These are phyloP conservation scores for Podospora tetraspora DNA, from an alignment of 495 filamentous ascomycete species.

Conservation along the genomic window DNA sequence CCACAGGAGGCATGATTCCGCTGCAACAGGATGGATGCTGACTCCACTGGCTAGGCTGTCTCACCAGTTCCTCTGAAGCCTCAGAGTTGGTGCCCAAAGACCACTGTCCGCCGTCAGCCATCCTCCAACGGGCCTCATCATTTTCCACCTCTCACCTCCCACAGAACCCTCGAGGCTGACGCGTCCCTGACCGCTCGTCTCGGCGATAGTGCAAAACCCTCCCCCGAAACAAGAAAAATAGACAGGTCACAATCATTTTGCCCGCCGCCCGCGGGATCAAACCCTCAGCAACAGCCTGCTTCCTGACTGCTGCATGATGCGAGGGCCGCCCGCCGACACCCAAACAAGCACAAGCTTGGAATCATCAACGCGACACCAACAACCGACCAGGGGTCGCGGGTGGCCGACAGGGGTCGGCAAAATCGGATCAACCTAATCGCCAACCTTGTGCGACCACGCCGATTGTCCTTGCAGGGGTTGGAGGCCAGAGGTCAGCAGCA, in stretches of 20 bases:
- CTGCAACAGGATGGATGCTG: not conserved
- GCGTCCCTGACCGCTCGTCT: constrained; percentile 1
- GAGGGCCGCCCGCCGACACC: not conserved
- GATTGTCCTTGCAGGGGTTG: not conserved
- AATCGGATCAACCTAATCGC: constrained; percentile 19
- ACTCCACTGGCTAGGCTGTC: not conserved
- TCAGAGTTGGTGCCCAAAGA: too few relatives aligned
- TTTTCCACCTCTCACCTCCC: not conserved
- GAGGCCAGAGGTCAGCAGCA: not conserved
- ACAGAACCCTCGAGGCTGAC: not conserved
- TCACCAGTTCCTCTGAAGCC: not conserved
- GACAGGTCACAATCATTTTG: not conserved
- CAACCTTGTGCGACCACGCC: constrained; percentile 14
- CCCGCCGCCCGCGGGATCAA: not conserved
- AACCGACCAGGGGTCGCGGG: constrained; percentile 1
- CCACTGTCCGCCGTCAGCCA: too few relatives aligned
- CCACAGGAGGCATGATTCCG: not conserved
- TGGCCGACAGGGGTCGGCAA: constrained; percentile 13
- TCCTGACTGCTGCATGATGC: not conserved
- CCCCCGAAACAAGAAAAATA: not conserved
- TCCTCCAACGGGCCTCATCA: not conserved
- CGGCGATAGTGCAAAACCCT: constrained; percentile 1
- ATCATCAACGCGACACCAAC: not conserved
- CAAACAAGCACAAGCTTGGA: not conserved
- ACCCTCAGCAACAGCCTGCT: not conserved